Evolutionary conservation across 225 moss, liverwort and hornwort species (phyloP), one percentile per base, ranked within the genome.

Genomic region (Asterella californica): DNA sequence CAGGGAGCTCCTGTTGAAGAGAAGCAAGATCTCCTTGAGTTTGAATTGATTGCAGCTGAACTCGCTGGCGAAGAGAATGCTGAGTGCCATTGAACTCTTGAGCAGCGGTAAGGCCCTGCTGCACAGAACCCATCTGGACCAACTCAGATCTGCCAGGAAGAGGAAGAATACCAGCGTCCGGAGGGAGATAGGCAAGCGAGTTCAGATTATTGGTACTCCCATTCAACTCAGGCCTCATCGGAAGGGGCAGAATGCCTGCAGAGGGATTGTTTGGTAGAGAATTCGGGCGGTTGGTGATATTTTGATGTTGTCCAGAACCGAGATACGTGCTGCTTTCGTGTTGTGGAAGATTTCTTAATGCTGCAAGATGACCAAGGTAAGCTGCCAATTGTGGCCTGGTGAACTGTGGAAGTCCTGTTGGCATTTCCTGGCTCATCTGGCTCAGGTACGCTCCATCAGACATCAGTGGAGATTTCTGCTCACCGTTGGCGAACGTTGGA

Each of bases 221-320:
- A 21, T 62, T 61, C 25, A 76, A 29, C 9, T 38, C 61, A 62
- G 37, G 42, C 29, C 59, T 60, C 25, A 25, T n/a, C 38, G 78
- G 78, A 65, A 78, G 78, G 10, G 78, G 78, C 30, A 78, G 21
- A 50, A 78, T 78, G 46, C 78, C 78, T 24, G 78, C 78, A 29
- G 64, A 78, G 17, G 78, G 64, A 33, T 78, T 65, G 46, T 22
- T 29, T 0, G 3, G 76, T 37, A 61, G 37, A 25, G 76, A 61
- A 45, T 63, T 76, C 32, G 29, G 21, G 10, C 47, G 46, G 46
- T 65, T 29, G 30, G n/a, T 65, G 30, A 48, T 0, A 4, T 65
- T 64, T 33, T 46, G 30, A 32, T 48, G 46, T 48, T 63, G 78
- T 64, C 45, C 48, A 76, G 34, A n/a, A 49, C 47, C 72, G 10